Conservation (phyloP, 1,284 basidiomycete species). For the Cerioporus squamosus region DNA sequence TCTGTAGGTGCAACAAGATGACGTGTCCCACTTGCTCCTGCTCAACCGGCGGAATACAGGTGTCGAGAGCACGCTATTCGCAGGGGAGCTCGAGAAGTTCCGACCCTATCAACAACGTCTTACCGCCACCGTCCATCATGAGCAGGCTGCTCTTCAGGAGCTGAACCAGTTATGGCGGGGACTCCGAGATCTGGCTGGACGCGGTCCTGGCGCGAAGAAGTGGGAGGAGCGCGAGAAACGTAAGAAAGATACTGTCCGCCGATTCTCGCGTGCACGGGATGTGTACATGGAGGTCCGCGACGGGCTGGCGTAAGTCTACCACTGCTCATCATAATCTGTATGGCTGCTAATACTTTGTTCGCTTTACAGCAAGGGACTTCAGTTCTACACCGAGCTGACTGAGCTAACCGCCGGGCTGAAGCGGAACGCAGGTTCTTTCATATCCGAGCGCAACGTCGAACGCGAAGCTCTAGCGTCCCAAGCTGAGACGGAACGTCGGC, state of each 20-base stretch:
- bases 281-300: slow-evolving; percentile 87
- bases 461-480: slow-evolving; percentile 71
- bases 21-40: slow-evolving; percentile 93
- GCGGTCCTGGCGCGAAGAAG: slow-evolving; percentile 71
- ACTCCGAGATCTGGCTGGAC: slow-evolving; percentile 74
- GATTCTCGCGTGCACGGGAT: slow-evolving; percentile 79
- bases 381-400: slow-evolving; percentile 87
- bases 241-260: slow-evolving; percentile 73
- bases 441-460: slow-evolving; percentile 70
- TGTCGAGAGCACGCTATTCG: slow-evolving; percentile 88
- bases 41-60: slow-evolving; percentile 88
- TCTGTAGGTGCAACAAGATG: slow-evolving; percentile 88
- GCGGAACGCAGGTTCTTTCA: slow-evolving; percentile 65
- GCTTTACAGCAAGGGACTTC: slow-evolving; percentile 73
- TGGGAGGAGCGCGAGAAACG: slow-evolving; percentile 82
- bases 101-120: slow-evolving; percentile 87
- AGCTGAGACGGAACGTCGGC: slow-evolving; percentile 71
- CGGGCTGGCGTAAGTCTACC: slow-evolving; percentile 72
- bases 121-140: slow-evolving; percentile 75
- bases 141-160: slow-evolving; percentile 74
- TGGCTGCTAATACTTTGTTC: background rate
- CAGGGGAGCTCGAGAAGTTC: slow-evolving; percentile 95
- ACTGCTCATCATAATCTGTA: slow-evolving; percentile 7
- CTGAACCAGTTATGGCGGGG: slow-evolving; percentile 72
- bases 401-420: slow-evolving; percentile 67